phyloP scores from a whole-genome alignment of 1,284 basidiomycete genomes.

The Rhodotorula mucilaginosa region DNA sequence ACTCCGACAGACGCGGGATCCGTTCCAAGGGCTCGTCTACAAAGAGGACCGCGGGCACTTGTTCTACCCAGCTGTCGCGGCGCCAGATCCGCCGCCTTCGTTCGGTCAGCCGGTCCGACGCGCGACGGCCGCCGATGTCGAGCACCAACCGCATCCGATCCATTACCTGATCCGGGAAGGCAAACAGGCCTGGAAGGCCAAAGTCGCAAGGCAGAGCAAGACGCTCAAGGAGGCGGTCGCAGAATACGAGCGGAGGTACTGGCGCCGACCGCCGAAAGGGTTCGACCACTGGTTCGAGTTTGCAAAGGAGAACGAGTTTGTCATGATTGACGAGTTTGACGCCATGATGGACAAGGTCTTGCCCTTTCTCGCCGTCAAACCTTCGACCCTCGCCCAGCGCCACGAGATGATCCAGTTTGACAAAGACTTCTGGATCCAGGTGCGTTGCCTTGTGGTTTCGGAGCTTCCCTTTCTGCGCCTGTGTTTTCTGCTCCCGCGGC shows the following conservation, averaged over 20 bases:
- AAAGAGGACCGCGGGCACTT: slow-evolving; percentile 3
- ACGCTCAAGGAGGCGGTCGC: slow-evolving; percentile 36
- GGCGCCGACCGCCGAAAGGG: slow-evolving; percentile 39
- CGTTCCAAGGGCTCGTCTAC: slow-evolving; percentile 19
- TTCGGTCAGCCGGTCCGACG: neutral
- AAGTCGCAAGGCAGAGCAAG: slow-evolving; percentile 32
- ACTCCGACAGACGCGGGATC: neutral
- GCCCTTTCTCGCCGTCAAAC: slow-evolving; percentile 38
- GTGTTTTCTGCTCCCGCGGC: neutral
- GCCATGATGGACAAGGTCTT: slow-evolving; percentile 36
- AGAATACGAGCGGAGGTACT: slow-evolving; percentile 43
- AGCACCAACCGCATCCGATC: slow-evolving; percentile 37
- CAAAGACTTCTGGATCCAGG: slow-evolving; percentile 32
- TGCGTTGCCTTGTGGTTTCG: neutral
- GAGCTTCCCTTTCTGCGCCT: too few species aligned
- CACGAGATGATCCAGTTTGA: slow-evolving; percentile 30
- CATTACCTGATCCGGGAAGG: slow-evolving; percentile 29
- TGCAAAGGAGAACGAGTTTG: slow-evolving; percentile 35
- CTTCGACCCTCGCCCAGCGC: slow-evolving; percentile 21
- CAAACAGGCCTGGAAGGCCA: slow-evolving; percentile 25
- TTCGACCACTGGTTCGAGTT: slow-evolving; percentile 40
- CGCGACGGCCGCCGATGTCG: slow-evolving; percentile 7
- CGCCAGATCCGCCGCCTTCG: neutral
- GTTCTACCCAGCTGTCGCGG: slow-evolving; percentile 9
- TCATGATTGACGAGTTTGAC: slow-evolving; percentile 44